phyloP scores from a whole-genome alignment of 2,329 filamentous ascomycete genomes.

The Pseudogymnoascus sp. region DNA sequence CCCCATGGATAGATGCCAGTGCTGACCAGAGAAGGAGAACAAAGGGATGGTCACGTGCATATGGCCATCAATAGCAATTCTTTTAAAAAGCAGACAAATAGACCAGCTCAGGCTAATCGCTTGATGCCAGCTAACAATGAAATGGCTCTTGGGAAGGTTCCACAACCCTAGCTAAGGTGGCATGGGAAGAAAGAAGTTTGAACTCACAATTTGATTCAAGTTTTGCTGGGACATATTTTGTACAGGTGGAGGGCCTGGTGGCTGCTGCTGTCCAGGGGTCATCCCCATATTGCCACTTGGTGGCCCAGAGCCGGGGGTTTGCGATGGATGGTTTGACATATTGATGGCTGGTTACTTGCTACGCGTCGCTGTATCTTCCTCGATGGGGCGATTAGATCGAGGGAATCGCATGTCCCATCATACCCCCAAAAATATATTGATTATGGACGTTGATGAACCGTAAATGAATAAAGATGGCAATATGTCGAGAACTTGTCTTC shows the following conservation, averaged over 20 bases:
- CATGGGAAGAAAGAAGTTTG: slow-evolving; percentile 6
- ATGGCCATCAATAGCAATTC: slow-evolving; percentile 5
- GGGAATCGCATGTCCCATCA: neutral
- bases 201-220: slow-evolving; percentile 85
- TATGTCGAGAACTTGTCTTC: neutral
- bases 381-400: neutral
- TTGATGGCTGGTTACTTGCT: slow-evolving; percentile 1
- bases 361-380: slow-evolving; percentile 3
- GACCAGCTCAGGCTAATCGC: neutral
- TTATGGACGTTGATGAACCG: neutral
- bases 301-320: slow-evolving; percentile 38
- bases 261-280: slow-evolving; percentile 39
- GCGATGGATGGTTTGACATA: slow-evolving; percentile 34
- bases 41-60: neutral
- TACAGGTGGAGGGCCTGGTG: slow-evolving; percentile 37
- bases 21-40: neutral
- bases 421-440: neutral
- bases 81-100: neutral
- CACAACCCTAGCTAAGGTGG: neutral
- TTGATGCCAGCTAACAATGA: neutral
- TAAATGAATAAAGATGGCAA: neutral
- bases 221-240: slow-evolving; percentile 72
- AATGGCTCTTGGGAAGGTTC: neutral
- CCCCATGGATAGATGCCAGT: neutral
- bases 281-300: slow-evolving; percentile 35